Evolutionary conservation across 805 yeast genomes (phyloP), one percentile per base, ranked within the genome.

Genomic region (Yamadazyma olivae): DNA sequence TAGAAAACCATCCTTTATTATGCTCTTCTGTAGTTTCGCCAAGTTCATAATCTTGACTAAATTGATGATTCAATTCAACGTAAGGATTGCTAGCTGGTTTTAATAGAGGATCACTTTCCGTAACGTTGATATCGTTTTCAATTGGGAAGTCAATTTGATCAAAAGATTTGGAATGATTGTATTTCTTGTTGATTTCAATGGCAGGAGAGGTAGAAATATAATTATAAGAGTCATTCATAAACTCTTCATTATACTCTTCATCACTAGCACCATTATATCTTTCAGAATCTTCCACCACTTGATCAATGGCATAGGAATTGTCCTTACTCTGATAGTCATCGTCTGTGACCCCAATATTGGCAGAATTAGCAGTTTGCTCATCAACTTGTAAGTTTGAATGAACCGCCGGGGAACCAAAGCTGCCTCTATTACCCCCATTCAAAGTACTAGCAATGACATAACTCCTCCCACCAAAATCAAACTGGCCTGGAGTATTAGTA

Each of bases 291-390:
- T n/a, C n/a, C n/a, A n/a, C n/a, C n/a, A n/a, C n/a, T n/a, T n/a
- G n/a, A n/a, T n/a, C n/a, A n/a, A n/a, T n/a, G n/a, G n/a, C n/a
- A n/a, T n/a, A n/a, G 6, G 28, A 25, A n/a, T n/a, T 15, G 12
- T 25, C 28, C 10, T 12, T 21, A 12, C 12, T 12, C 17, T 25
- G 7, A n/a, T 6, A 10, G 20, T 29, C 36, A n/a, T 30, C 22
- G 13, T 62, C 72, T 7, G 70, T 63, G 7, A 76, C 77, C 5
- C 81, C 84, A 21, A 76, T 75, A 30, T 64, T 67, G 4, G 83
- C 83, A 32, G 77, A 60, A 28, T 65, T 71, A 1, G 77, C 81
- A 0, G 82, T 69, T 40, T 76, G 77, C 40, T 74, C 79, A 44
- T 78, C 81, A 29, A 78, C 65, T 12, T 72, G 69, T 17, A 56